Base-by-base conservation (phyloP, 345 rosid species). In the Salix udensis region DNA sequence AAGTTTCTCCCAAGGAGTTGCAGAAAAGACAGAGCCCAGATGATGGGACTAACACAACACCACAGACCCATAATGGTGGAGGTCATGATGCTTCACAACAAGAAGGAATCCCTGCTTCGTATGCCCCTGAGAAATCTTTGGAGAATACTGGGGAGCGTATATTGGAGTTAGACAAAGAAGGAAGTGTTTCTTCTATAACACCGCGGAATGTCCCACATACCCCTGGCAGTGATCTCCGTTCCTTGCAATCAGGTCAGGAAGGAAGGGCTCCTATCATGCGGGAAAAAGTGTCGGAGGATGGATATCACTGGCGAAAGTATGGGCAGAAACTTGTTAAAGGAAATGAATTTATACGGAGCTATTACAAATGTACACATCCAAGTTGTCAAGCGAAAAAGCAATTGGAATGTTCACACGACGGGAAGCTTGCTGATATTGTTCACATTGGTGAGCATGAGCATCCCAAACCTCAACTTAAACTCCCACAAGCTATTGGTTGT, bases 321-420 rank as follows among this genome's bases (percentile, higher is more conserved):
- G 98, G 98, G 19, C 98, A 95, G 89, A 95, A 95, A 76, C 80
- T 90, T 84, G 98, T 95, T 65, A 89, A 87, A 77, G 98, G 94
- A 34, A 95, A 93, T 85, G 98, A 91, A 85, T 93, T 90, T 79
- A 78, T 95, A 3, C 85, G 98, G 71, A 95, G 98, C 85, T 95
- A 93, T 82, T 95, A 94, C 86, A 80, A 83, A 81, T 96, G 99
- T 71, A 91, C 99, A 0, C 87, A 91, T 86, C 87, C 91, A 53
- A 88, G 83, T 75, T 96, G 99, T 78, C 91, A 65, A 82, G 98
- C 88, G 44, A 96, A 96, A 79, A 96, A 91, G 89, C 99, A 91
- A 66, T 77, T 96, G 83, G 98, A 96, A 67, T 86, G 85, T 72
- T 88, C 97, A 4, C 85, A 85, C 2, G 88, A 89, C 67, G 97